Conservation (phyloP, 2,329 filamentous ascomycete genomes). For the Fusarium sp. region DNA sequence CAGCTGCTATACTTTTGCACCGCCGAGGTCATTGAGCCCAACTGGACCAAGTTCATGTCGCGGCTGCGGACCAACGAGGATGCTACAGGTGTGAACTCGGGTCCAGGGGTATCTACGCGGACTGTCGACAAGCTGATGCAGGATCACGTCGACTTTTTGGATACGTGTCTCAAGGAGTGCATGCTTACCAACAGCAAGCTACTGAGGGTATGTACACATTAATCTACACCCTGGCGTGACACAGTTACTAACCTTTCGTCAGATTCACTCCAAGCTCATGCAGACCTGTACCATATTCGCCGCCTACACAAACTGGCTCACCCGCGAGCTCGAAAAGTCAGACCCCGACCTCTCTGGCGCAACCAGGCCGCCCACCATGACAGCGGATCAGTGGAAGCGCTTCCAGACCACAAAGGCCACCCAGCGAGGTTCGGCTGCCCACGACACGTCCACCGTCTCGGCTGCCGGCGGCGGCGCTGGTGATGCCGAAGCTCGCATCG, state of each 20-base stretch:
- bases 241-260: constrained; percentile 22
- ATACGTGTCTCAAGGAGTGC: constrained; percentile 98
- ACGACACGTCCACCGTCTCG: constrained; percentile 52
- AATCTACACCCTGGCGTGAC: neutral
- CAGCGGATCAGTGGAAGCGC: constrained; percentile 69
- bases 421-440: constrained; percentile 50
- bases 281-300: constrained; percentile 96
- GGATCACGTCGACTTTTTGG: constrained; percentile 97
- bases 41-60: constrained; percentile 96
- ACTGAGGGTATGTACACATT: constrained; percentile 73
- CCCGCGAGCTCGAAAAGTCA: constrained; percentile 83
- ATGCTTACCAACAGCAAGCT: constrained; percentile 98
- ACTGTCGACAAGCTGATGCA: constrained; percentile 99
- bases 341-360: constrained; percentile 80
- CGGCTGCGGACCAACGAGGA: constrained; percentile 75
- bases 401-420: constrained; percentile 64
- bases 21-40: constrained; percentile 95
- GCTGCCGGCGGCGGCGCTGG: constrained; percentile 40
- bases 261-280: constrained; percentile 99
- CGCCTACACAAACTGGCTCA: constrained; percentile 87
- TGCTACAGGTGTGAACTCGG: constrained; percentile 30
- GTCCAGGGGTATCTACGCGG: constrained; percentile 58
- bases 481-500: constrained; percentile 64
- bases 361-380: constrained; percentile 70
- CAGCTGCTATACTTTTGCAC: constrained; percentile 98